Conservation (phyloP, 192 early-diverging fungal species). For the Coemansia javaensis region DNA sequence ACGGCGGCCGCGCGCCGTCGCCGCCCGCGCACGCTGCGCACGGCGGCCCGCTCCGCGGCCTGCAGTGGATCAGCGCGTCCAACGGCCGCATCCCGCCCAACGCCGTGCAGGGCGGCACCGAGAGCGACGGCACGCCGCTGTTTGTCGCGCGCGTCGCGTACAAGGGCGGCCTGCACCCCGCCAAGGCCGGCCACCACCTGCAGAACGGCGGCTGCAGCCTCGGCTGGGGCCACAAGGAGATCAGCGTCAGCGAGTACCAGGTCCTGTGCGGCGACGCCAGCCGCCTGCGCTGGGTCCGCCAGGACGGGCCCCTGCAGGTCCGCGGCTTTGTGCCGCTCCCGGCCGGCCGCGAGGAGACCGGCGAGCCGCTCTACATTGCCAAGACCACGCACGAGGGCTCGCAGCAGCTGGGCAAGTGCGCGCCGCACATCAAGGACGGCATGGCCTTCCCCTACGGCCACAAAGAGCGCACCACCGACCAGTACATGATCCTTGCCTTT, state of each 20-base stretch:
- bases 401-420: conserved; percentile 53
- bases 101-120: conserved; percentile 57
- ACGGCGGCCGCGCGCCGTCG: conserved; percentile 9
- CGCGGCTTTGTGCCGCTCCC: conserved; percentile 29
- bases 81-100: conserved; percentile 48
- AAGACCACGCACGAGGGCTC: conserved; percentile 47
- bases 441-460: conserved; percentile 49
- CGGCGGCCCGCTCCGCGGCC: not conserved
- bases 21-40: conserved; percentile 1
- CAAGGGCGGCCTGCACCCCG: conserved; percentile 52
- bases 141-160: conserved; percentile 54
- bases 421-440: conserved; percentile 47
- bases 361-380: conserved; percentile 48
- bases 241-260: conserved; percentile 48
- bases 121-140: conserved; percentile 54
- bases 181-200: conserved; percentile 48
- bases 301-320: conserved; percentile 41
- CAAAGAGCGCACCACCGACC: conserved; percentile 38
- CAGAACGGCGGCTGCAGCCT: conserved; percentile 50
- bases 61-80: conserved; percentile 42
- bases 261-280: conserved; percentile 59
- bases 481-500: conserved; percentile 49
- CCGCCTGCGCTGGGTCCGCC: conserved; percentile 52
- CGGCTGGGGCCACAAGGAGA: conserved; percentile 56
- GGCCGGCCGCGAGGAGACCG: conserved; percentile 44